These are phyloP conservation scores for Carex pumila DNA, from an alignment of 176 grass and related monocot species.

Conservation along the genomic window DNA sequence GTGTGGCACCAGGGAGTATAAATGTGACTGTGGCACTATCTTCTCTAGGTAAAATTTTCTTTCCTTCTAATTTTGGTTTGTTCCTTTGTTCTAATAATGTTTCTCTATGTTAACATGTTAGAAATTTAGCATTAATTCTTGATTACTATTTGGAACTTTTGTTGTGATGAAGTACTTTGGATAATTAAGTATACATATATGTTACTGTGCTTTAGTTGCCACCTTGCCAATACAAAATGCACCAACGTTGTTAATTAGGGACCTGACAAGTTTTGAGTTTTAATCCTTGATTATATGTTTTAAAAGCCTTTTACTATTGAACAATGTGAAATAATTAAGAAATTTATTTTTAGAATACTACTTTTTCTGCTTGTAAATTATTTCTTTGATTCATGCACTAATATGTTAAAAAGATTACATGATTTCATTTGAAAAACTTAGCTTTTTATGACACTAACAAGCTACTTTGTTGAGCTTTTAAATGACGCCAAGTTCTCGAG, in stretches of 20 bases:
- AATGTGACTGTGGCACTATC: constrained; percentile 89
- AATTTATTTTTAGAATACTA: neutral
- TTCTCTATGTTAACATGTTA: neutral
- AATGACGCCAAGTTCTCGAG: neutral
- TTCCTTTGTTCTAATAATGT: neutral
- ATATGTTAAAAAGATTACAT: neutral
- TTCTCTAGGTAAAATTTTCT: constrained; percentile 62
- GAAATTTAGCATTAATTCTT: neutral
- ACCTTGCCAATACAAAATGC: neutral
- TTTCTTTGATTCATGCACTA: neutral
- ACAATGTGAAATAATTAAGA: neutral
- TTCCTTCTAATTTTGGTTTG: neutral
- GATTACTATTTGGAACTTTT: neutral
- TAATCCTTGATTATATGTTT: neutral
- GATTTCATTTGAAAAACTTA: neutral
- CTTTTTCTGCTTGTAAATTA: neutral
- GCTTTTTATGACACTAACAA: neutral
- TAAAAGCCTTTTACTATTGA: neutral
- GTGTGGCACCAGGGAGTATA: constrained; percentile 91
- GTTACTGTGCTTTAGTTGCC: neutral
- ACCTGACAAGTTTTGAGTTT: neutral
- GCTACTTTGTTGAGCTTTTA: neutral
- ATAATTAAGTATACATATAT: neutral
- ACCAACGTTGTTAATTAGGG: neutral
- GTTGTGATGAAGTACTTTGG: neutral